Base-by-base conservation (phyloP, 768 basidiomycete genomes). In the Mycena belliarum region DNA sequence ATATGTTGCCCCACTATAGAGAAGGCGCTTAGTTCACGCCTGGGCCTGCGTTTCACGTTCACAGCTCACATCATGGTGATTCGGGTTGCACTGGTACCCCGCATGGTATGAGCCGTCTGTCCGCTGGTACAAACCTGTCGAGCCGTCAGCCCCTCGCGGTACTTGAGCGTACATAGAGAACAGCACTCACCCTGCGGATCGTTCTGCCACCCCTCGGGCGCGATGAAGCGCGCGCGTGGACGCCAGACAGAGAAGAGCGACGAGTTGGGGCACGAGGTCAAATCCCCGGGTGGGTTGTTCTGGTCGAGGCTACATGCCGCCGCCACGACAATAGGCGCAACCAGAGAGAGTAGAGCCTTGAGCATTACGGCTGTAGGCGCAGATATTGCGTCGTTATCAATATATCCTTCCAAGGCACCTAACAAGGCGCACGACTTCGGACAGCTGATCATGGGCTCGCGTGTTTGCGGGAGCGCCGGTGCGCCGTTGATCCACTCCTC, bases 241-340 rank as follows among this genome's bases (percentile, higher is more conserved):
- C 59, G 59, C 59, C 59, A 60, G 6, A 60, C 59, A 18, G 42
- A 46, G 54, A 60, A 60, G 29, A 60, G 20, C 37, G 59, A 60
- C 21, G 59, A 60, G 35, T 20, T 14, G 15, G 53, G 59, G 54
- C 59, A 55, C 18, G 49, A 42, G 15, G 53, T 55, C 35, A 60
- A 18, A 32, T 55, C 35, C n/a, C 21, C 59, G 1, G 53, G 59
- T 21, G 59, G 53, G 8, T 16, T 40, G 1, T 21, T 46, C 25
- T 60, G 59, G 53, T 52, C 49, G n/a, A 59, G 20, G 44, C 48
- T 45, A 32, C 53, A 60, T n/a, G 48, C 43, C 48, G 44, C 49
- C 16, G 32, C 48, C 15, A n/a, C 37, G 24, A 55, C 12, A 12
- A 55, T 37, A 1, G 48, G 52, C 35, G 6, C 47, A 41, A 33